phyloP scores from a whole-genome alignment of 768 basidiomycete species.

The button mushroom (Agaricus bisporus) region DNA sequence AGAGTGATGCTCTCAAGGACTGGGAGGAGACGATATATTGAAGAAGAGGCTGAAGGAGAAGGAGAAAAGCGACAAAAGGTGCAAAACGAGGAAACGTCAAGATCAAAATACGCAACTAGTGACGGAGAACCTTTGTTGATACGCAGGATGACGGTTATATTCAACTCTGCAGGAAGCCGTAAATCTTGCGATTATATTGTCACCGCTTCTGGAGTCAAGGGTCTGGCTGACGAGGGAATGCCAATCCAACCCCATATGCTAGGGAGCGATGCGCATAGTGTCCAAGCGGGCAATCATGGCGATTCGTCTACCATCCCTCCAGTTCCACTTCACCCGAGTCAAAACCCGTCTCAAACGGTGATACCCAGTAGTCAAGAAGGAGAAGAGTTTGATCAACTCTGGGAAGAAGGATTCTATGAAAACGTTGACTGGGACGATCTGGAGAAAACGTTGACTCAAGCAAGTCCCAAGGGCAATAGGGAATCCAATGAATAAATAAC shows the following conservation, averaged over 20 bases:
- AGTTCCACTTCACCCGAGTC: neutral
- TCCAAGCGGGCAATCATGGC: neutral
- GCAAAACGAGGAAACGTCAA: constrained; percentile 2
- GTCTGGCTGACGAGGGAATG: constrained; percentile 11
- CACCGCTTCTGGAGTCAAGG: constrained; percentile 48
- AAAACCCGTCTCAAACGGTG: constrained; percentile 1
- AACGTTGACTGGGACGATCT: constrained; percentile 26
- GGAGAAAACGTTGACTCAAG: constrained; percentile 20
- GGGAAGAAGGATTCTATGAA: constrained; percentile 39
- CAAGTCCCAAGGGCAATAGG: constrained; percentile 11
- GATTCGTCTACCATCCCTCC: neutral
- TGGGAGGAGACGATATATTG: constrained; percentile 53
- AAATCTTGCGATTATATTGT: constrained; percentile 74
- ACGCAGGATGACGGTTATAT: constrained; percentile 71
- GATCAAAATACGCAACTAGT: constrained; percentile 9
- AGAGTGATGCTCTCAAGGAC: constrained; percentile 82
- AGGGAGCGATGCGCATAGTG: neutral
- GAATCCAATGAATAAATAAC: neutral
- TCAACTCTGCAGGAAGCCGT: constrained; percentile 56
- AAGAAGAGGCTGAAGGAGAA: constrained; percentile 22
- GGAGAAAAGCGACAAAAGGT: constrained; percentile 19
- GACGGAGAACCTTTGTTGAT: constrained; percentile 48
- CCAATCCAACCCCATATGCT: neutral
- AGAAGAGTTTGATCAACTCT: constrained; percentile 32
- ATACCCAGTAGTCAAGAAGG: constrained; percentile 18